Conservation (phyloP, 2,329 filamentous ascomycete genomes). For the Neopestalotiopsis clavispora region DNA sequence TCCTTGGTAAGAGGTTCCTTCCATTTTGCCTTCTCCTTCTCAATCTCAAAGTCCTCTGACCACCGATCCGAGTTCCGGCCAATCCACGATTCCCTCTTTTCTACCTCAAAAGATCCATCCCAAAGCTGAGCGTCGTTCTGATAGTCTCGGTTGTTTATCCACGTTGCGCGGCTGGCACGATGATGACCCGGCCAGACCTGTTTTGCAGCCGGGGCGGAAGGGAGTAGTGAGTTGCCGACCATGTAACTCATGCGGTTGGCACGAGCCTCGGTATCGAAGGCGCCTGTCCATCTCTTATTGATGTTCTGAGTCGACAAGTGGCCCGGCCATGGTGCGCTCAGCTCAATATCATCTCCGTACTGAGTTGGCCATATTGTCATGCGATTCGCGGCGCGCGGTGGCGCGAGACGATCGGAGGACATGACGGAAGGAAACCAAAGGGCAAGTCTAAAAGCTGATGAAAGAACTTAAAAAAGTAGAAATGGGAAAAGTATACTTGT, state of each 20-base stretch:
- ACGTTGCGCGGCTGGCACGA: slow-evolving; percentile 19
- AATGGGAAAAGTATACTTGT: neutral
- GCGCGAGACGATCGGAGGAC: slow-evolving; percentile 20
- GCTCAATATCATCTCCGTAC: slow-evolving; percentile 20
- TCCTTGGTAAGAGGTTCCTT: slow-evolving; percentile 23
- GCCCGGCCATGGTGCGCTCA: slow-evolving; percentile 19
- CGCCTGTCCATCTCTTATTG: slow-evolving; percentile 25
- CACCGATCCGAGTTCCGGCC: slow-evolving; percentile 21
- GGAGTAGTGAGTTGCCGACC: slow-evolving; percentile 25
- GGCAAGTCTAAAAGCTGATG: slow-evolving; percentile 2
- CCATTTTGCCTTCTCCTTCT: slow-evolving; percentile 21
- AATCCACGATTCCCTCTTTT: slow-evolving; percentile 24
- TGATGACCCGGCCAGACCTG: slow-evolving; percentile 23
- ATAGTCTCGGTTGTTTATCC: slow-evolving; percentile 20
- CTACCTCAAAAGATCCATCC: slow-evolving; percentile 26
- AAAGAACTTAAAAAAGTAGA: neutral
- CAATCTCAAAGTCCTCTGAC: slow-evolving; percentile 23
- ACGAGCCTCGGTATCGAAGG: slow-evolving; percentile 25
- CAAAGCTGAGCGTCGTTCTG: slow-evolving; percentile 22
- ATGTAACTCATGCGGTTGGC: slow-evolving; percentile 26
- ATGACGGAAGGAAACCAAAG: slow-evolving; percentile 14
- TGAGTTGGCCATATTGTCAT: slow-evolving; percentile 26
- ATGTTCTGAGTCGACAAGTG: slow-evolving; percentile 9
- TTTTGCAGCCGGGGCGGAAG: slow-evolving; percentile 15
- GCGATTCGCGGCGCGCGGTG: slow-evolving; percentile 19